Base-by-base conservation (phyloP, 2,329 filamentous ascomycete genomes). In the Microcyclospora tardicrescens region DNA sequence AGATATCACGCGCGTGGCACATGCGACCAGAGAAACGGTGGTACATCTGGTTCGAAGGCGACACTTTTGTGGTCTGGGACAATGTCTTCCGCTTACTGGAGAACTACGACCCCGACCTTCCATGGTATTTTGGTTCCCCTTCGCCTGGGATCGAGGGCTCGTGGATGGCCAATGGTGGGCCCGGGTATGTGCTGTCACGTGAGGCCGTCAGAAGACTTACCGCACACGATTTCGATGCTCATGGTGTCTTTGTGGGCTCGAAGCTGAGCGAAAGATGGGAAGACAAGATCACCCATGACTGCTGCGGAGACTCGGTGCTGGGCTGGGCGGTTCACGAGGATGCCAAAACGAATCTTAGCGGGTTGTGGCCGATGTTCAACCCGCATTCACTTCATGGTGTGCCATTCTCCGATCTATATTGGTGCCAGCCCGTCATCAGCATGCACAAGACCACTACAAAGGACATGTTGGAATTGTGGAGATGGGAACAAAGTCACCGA, bases 41-140 rank as follows among this genome's bases (percentile, higher is more conserved):
- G 62, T 72, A 69, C 44, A 63, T 72, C 42, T 73, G 72, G 49
- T 62, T 67, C 40, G 69, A 72, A 46, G 66, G 66, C 2, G 69
- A 72, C 46, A 72, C 69, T 30, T 71, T 62, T 43, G 42, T 64
- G 9, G 49, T 62, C 9, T 65, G 61, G 61, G 54, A 61, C 34
- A 61, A 55, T 16, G 28, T 58, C 28, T 68, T 68, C 43, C 65
- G 66, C 10, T 59, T 69, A 35, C 57, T 71, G 13, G 60, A 59
- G 19, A 66, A 61, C 16, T 64, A 67, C 45, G 60, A 69, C 37
- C 59, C 65, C 5, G 51, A 58, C 10, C 43, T 43, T 2, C 59
- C 61, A 13, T 43, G 64, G 2, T 70, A 70, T 48, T 62, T 71
- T 46, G 67, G 67, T 2, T 69, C 65, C 6, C 65, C 67, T 6